Percentiles rank a stretch among this genome's conserved stretches.
phyloP scores from a whole-genome alignment of 208 protist species.

The Novymonas esmeraldas region DNA sequence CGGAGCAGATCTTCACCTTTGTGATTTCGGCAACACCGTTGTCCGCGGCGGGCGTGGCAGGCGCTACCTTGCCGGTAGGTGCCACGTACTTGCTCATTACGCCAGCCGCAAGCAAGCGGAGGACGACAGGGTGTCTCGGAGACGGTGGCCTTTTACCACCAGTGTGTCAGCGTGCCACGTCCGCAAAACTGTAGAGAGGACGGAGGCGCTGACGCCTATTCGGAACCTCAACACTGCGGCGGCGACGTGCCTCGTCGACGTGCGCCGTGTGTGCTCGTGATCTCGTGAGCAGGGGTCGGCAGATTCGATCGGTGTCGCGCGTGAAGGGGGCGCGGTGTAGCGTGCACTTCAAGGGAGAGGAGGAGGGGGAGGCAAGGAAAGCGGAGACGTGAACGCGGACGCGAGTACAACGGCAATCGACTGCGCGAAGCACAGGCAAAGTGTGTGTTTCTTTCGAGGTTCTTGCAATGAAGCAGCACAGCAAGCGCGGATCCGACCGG shows the following conservation, averaged over 20 bases:
- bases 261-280: too few species aligned
- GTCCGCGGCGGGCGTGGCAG: constrained; percentile 27
- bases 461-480: neutral
- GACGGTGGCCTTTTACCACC: too few species aligned
- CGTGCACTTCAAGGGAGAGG: neutral
- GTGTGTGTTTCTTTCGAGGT: neutral
- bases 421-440: neutral
- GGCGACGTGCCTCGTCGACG: too few species aligned
- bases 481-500: too few species aligned
- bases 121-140: too few species aligned
- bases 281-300: too few species aligned
- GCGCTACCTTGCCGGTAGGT: constrained; percentile 49
- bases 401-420: constrained; percentile 2
- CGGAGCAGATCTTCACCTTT: constrained; percentile 93
- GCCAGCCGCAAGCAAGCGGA: neutral
- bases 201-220: too few species aligned
- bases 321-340: neutral
- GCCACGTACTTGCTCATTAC: constrained; percentile 74
- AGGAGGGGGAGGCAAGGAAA: constrained; percentile 6
- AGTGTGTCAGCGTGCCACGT: too few species aligned
- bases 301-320: neutral
- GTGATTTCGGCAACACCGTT: constrained; percentile 43
- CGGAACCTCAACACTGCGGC: too few species aligned
- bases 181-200: too few species aligned
- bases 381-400: neutral